Conservation (phyloP, 805 yeast species). For the Myxozyma kluyveri region DNA sequence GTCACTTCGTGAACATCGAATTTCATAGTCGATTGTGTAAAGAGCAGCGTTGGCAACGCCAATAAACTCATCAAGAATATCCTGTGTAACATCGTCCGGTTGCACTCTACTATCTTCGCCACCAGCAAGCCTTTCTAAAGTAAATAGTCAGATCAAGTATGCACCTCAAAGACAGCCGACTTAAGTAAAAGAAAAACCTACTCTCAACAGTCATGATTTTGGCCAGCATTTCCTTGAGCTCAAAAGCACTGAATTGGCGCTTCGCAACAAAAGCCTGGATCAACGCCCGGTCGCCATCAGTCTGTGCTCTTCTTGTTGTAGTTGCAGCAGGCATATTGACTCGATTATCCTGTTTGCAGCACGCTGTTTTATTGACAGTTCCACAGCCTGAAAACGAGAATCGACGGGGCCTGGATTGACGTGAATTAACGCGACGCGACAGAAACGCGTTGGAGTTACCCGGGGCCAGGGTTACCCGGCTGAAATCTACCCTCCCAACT, state of each 20-base stretch:
- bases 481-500: not conserved
- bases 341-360: too few species aligned
- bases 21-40: slow-evolving; percentile 20
- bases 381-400: too few species aligned
- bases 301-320: not conserved
- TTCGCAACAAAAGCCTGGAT: slow-evolving; percentile 19
- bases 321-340: too few species aligned
- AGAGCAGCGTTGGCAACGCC: slow-evolving; percentile 13
- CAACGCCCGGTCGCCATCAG: slow-evolving; percentile 21
- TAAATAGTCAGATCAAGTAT: too few species aligned
- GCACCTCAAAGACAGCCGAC: too few species aligned
- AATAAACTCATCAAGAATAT: slow-evolving; percentile 16
- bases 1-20: slow-evolving; percentile 8
- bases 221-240: slow-evolving; percentile 13
- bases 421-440: not conserved
- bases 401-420: too few species aligned
- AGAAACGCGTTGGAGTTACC: not conserved
- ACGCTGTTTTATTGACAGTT: too few species aligned
- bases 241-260: slow-evolving; percentile 4
- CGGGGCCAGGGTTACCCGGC: not conserved
- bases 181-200: too few species aligned
- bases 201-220: slow-evolving; percentile 15
- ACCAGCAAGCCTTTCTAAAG: not conserved
- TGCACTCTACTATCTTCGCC: too few species aligned
- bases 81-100: slow-evolving; percentile 10